These are phyloP conservation scores for Lipomyces yarrowii DNA, from an alignment of 1,139 yeast genomes.

Conservation along the genomic window DNA sequence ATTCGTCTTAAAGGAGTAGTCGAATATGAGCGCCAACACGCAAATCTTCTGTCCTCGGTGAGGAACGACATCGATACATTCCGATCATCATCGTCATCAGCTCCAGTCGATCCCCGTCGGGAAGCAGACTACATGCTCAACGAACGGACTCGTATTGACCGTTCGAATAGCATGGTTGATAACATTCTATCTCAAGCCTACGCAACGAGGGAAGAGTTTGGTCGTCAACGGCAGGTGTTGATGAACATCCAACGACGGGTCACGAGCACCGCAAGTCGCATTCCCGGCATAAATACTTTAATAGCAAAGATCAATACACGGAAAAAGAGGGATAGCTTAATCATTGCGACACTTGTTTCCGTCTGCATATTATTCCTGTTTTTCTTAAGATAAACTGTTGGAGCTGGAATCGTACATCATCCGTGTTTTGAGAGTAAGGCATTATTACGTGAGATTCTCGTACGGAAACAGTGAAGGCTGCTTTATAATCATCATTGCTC, in stretches of 20 bases:
- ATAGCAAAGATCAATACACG: constrained; percentile 83
- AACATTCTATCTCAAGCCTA: constrained; percentile 78
- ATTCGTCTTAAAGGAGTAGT: constrained; percentile 61
- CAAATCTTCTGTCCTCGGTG: constrained; percentile 73
- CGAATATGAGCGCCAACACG: constrained; percentile 72
- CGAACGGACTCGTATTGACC: constrained; percentile 74
- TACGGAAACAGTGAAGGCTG: background rate
- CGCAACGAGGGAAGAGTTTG: constrained; percentile 83
- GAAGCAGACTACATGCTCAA: constrained; percentile 74
- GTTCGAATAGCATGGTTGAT: constrained; percentile 77
- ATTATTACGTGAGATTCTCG: background rate
- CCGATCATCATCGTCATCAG: constrained; percentile 47
- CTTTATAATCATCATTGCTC: background rate
- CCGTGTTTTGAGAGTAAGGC: background rate
- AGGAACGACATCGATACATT: constrained; percentile 73
- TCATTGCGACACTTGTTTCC: constrained; percentile 75
- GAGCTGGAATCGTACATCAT: background rate
- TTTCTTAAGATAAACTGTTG: constrained; percentile 47
- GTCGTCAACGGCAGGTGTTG: constrained; percentile 67
- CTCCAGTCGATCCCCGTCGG: constrained; percentile 38
- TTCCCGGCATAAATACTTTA: constrained; percentile 83
- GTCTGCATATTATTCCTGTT: constrained; percentile 71
- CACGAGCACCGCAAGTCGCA: constrained; percentile 59
- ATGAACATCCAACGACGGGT: constrained; percentile 67
- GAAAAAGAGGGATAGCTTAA: constrained; percentile 82